phyloP scores from a whole-genome alignment of 139 green algal genomes.

The Micromonas commoda region DNA sequence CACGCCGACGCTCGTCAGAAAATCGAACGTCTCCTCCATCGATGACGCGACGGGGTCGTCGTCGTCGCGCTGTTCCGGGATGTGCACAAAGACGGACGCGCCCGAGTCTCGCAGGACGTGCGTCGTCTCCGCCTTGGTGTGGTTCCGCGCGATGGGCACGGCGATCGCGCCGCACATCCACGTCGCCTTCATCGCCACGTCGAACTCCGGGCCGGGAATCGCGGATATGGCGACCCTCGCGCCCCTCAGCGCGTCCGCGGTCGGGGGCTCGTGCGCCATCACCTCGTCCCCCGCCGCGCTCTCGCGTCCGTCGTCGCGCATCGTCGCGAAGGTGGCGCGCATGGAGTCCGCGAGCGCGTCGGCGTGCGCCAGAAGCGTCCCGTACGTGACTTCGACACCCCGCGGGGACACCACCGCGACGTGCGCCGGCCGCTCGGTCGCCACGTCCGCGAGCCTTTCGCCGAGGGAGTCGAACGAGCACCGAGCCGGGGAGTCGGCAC shows the following conservation, averaged over 20 bases:
- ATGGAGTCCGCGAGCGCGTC: neutral
- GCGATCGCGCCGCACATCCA: slow-evolving; percentile 71
- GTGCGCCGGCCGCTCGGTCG: too few species aligned
- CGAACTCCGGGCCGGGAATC: slow-evolving; percentile 55
- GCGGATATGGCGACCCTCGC: slow-evolving; percentile 47
- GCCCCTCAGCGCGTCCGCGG: neutral
- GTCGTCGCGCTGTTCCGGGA: neutral
- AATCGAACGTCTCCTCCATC: neutral
- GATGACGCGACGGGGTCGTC: too few species aligned
- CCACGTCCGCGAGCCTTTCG: neutral
- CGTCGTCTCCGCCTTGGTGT: slow-evolving; percentile 64
- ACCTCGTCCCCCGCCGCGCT: neutral
- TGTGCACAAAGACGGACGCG: slow-evolving; percentile 38
- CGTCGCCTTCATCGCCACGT: slow-evolving; percentile 63
- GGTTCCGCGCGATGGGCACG: slow-evolving; percentile 73
- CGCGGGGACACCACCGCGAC: neutral
- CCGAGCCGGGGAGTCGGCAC: too few species aligned
- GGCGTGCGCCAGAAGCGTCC: neutral
- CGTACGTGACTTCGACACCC: neutral
- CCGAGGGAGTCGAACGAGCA: neutral
- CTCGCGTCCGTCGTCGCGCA: too few species aligned
- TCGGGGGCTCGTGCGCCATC: neutral
- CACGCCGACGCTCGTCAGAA: neutral
- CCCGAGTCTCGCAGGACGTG: slow-evolving; percentile 75
- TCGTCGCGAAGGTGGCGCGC: too few species aligned